Evolutionary conservation across 371 early-diverging fungal genomes (phyloP).

Genomic region (Mortierella sp.): DNA sequence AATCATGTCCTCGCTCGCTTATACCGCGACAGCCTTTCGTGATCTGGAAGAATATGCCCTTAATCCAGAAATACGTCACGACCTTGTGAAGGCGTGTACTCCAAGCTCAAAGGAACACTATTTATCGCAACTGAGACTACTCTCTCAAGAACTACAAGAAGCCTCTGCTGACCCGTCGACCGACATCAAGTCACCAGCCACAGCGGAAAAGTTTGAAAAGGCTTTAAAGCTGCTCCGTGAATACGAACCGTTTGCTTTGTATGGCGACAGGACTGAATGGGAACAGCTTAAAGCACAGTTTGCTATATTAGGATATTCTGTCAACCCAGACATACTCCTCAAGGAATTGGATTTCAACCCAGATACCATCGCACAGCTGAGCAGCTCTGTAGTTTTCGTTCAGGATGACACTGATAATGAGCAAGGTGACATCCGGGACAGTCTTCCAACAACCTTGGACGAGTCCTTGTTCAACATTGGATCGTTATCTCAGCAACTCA

Average conservation of each 20-base stretch:
- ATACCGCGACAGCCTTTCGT: neutral
- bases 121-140: conserved; percentile 19
- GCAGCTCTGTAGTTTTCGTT: neutral
- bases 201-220: conserved; percentile 12
- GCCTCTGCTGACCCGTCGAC: neutral
- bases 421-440: conserved; percentile 19
- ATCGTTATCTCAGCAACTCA: neutral
- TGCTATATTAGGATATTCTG: conserved; percentile 28
- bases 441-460: conserved; percentile 24
- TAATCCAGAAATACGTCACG: conserved; percentile 36
- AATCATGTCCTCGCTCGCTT: neutral
- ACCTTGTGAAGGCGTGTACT: conserved; percentile 16
- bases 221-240: conserved; percentile 12
- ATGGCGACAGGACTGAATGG: neutral
- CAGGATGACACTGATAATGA: neutral
- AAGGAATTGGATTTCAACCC: conserved; percentile 27
- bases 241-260: neutral
- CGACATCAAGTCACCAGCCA: neutral
- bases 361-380: conserved; percentile 17
- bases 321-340: conserved; percentile 31
- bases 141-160: conserved; percentile 42
- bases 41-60: conserved; percentile 42
- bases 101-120: conserved; percentile 15
- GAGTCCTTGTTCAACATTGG: conserved; percentile 16
- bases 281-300: conserved; percentile 22